A percentile compares a stretch with the other conserved stretches of the same genome.
Evolutionary conservation across 805 yeast genomes (phyloP).

Genomic region (Phaffomyces antillensis): DNA sequence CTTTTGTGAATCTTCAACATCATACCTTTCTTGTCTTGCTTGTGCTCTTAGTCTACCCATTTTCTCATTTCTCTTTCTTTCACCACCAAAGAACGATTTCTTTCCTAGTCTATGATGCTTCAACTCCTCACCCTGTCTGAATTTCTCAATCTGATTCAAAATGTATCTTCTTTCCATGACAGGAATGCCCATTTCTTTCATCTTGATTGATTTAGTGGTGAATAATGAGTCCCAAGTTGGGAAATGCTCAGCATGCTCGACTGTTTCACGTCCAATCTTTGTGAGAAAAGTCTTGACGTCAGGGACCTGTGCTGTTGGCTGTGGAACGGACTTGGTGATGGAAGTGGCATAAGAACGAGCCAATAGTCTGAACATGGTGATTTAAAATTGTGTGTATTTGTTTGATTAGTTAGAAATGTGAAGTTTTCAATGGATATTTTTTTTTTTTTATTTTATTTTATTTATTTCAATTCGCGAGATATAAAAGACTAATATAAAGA

Average conservation of each 20-base stretch:
- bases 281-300: slow-evolving; percentile 67
- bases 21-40: slow-evolving; percentile 23
- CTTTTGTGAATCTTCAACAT: slow-evolving; percentile 18
- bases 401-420: too few species aligned
- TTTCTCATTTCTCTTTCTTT: slow-evolving; percentile 64
- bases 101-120: slow-evolving; percentile 56
- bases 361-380: slow-evolving; percentile 1
- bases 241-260: slow-evolving; percentile 61
- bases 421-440: too few species aligned
- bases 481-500: too few species aligned
- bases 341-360: slow-evolving; percentile 1
- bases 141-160: slow-evolving; percentile 64
- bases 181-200: slow-evolving; percentile 77
- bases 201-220: slow-evolving; percentile 39
- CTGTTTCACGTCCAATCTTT: slow-evolving; percentile 71
- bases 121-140: slow-evolving; percentile 47
- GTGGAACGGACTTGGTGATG: slow-evolving; percentile 25
- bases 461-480: not conserved
- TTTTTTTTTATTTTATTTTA: not conserved
- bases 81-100: slow-evolving; percentile 78
- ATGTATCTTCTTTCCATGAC: slow-evolving; percentile 66
- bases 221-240: slow-evolving; percentile 69
- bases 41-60: slow-evolving; percentile 52
- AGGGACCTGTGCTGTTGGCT: slow-evolving; percentile 48
- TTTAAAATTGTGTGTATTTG: too few species aligned